Percentiles rank a stretch among this genome's conserved stretches.
Conservation (phyloP, 2,329 filamentous ascomycete species). For the Trichocomaceae sp. region DNA sequence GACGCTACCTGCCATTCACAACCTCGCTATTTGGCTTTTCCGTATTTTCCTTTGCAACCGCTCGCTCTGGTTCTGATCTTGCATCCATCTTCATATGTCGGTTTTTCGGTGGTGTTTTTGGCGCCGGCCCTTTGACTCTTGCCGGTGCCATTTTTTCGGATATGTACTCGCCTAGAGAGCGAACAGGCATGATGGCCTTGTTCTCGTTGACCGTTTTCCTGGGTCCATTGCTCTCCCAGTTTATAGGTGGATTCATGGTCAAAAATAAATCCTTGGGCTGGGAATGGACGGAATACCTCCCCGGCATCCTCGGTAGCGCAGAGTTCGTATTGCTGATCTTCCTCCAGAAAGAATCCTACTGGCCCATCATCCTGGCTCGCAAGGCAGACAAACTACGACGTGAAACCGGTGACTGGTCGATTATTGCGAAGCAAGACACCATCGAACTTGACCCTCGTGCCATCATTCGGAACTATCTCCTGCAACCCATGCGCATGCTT, state of each 20-base stretch:
- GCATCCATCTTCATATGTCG: conserved; percentile 54
- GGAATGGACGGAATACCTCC: conserved; percentile 48
- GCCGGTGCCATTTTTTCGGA: conserved; percentile 65
- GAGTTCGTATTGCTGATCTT: conserved; percentile 30
- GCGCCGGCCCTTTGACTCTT: conserved; percentile 57
- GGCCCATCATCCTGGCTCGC: conserved; percentile 35
- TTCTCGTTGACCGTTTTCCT: conserved; percentile 41
- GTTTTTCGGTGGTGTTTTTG: conserved; percentile 57
- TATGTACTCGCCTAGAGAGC: conserved; percentile 52
- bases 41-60: conserved; percentile 57
- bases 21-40: conserved; percentile 48
- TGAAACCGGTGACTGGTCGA: conserved; percentile 37
- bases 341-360: conserved; percentile 41
- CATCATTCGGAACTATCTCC: conserved; percentile 35
- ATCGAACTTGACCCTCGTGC: conserved; percentile 24
- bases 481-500: conserved; percentile 48
- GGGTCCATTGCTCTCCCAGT: conserved; percentile 33
- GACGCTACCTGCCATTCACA: conserved; percentile 50
- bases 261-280: conserved; percentile 33
- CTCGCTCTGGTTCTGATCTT: conserved; percentile 41
- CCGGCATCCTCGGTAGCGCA: conserved; percentile 36
- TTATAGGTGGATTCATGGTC: conserved; percentile 30
- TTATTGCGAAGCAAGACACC: conserved; percentile 31
- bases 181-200: conserved; percentile 52
- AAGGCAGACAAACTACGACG: conserved; percentile 36